Evolutionary conservation across 768 basidiomycete species (phyloP).

Genomic region (Sarcodon aspratus): DNA sequence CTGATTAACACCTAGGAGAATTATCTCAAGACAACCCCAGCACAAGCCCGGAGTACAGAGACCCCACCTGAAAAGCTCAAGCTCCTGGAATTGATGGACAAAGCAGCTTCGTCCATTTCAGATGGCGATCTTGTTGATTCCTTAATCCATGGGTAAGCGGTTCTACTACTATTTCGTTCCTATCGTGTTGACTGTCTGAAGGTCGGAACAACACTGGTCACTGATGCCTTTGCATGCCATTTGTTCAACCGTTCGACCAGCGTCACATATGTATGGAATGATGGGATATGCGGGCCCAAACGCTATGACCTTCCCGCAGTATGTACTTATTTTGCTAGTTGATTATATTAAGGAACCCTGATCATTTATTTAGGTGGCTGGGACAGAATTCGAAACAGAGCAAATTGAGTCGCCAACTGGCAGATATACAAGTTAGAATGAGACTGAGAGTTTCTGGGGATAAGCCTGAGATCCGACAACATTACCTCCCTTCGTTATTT

Average conservation of each 20-base stretch:
- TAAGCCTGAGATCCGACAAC: conserved; percentile 80
- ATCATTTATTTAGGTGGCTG: conserved; percentile 59
- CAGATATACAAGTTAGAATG: conserved; percentile 93
- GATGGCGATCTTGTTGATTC: conserved; percentile 91
- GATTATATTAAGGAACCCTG: not conserved
- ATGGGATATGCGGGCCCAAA: conserved; percentile 60
- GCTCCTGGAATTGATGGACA: conserved; percentile 71
- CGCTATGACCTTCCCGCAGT: conserved; percentile 78
- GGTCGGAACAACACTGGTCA: conserved; percentile 92
- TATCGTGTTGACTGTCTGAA: conserved; percentile 17
- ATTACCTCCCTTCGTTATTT: conserved; percentile 84
- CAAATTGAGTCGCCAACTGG: conserved; percentile 71
- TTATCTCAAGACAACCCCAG: conserved; percentile 78
- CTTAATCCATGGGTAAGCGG: conserved; percentile 78
- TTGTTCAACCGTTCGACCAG: conserved; percentile 81
- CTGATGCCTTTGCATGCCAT: conserved; percentile 92
- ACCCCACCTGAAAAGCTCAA: conserved; percentile 61
- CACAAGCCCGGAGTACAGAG: conserved; percentile 39
- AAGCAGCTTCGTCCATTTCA: conserved; percentile 86
- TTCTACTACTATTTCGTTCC: not conserved
- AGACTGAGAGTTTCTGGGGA: conserved; percentile 88
- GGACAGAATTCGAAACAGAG: conserved; percentile 93
- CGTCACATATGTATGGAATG: conserved; percentile 70
- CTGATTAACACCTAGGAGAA: conserved; percentile 55
- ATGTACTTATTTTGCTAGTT: conserved; percentile 16